phyloP scores from a whole-genome alignment of 2,329 filamentous ascomycete genomes.

The Lasiodiplodia theobromae region DNA sequence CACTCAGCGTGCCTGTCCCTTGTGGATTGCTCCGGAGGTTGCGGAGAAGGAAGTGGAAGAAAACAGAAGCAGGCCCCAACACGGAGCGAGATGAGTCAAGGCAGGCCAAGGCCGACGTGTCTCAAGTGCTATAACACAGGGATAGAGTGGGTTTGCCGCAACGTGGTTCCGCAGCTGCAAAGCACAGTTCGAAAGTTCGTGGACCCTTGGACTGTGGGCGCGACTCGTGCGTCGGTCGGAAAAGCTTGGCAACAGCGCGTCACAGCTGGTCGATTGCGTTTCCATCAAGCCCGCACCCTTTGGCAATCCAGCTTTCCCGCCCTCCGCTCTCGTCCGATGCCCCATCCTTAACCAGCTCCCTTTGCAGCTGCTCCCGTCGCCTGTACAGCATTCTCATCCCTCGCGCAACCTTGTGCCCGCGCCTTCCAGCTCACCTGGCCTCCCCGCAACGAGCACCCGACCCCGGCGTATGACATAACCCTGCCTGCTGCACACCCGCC shows the following conservation, averaged over 20 bases:
- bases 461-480: conserved; percentile 25
- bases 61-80: neutral
- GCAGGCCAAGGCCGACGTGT: neutral
- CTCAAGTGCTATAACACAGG: neutral
- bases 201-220: conserved; percentile 4
- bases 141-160: neutral
- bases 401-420: neutral
- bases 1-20: neutral
- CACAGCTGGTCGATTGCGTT: conserved; percentile 15
- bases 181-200: neutral
- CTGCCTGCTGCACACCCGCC: neutral
- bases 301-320: conserved; percentile 12
- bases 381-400: conserved; percentile 13
- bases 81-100: conserved; percentile 6
- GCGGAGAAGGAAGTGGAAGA: conserved; percentile 8
- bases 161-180: conserved; percentile 12
- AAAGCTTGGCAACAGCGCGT: conserved; percentile 18
- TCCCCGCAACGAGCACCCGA: conserved; percentile 12
- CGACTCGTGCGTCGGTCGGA: conserved; percentile 10
- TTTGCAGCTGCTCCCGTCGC: neutral
- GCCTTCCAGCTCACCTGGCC: conserved; percentile 11
- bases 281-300: neutral
- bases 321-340: neutral
- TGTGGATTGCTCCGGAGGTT: neutral
- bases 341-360: neutral